These are phyloP conservation scores for Hypomyces perniciosus DNA, from an alignment of 2,329 filamentous ascomycete species.

Conservation along the genomic window DNA sequence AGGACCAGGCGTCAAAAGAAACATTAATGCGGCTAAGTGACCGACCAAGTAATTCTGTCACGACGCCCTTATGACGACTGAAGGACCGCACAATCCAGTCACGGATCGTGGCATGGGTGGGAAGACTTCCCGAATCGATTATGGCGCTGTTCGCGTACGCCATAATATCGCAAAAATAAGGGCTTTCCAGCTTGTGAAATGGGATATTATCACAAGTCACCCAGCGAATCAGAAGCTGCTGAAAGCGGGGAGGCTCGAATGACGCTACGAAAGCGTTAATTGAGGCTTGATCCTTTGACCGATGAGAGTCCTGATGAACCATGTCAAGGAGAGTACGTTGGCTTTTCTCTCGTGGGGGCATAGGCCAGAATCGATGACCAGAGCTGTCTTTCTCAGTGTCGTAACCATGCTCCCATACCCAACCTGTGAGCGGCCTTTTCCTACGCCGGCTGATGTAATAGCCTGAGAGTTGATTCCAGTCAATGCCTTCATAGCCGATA, in stretches of 20 bases:
- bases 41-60: not conserved
- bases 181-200: not conserved
- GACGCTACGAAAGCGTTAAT: too few relatives aligned
- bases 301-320: too few relatives aligned
- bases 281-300: too few relatives aligned
- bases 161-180: not conserved
- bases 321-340: too few relatives aligned
- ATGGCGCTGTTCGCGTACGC: too few relatives aligned
- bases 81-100: too few relatives aligned
- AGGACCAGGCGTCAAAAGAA: not conserved
- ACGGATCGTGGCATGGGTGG: too few relatives aligned
- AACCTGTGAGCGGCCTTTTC: not conserved
- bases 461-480: not conserved
- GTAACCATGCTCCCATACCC: not conserved
- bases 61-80: conserved; percentile 1
- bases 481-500: not conserved
- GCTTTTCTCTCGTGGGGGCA: too few relatives aligned
- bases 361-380: too few relatives aligned
- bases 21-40: not conserved
- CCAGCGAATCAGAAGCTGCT: not conserved
- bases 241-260: not conserved
- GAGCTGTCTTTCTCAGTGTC: too few relatives aligned
- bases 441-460: not conserved
- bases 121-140: too few relatives aligned
- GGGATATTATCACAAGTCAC: not conserved